Evolutionary conservation across 106 monocot species (phyloP), one percentile per base, ranked within the genome.

Genomic region (Ottelia alismoides): DNA sequence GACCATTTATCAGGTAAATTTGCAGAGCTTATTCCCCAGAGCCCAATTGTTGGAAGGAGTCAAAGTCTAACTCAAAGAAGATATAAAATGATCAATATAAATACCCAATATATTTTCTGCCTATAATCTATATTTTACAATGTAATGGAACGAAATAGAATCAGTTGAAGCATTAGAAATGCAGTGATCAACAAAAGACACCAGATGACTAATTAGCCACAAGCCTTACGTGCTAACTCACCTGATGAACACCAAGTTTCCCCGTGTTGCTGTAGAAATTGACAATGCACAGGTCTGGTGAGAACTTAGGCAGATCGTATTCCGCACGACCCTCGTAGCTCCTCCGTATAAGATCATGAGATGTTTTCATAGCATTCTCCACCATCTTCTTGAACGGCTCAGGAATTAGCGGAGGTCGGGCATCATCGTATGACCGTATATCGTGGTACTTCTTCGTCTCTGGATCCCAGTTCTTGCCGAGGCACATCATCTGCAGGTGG

Each of bases 401-500:
- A 19, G 87, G 82, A 30, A 82, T 75, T 65, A 52, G 28, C 2
- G 78, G 82, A 16, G 75, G 56, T 60, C 19, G 19, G 17, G 74
- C 82, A 60, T 65, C 72, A 78, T 87, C 82, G 45, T 52, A 12
- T 20, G 57, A 25, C 10, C 82, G 78, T 10, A 0, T 61, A 18
- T 60, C 54, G 28, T 65, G 69, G 55, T 87, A 87, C 19, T 20
- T 31, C 23, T 59, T 67, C 51, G 70, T 69, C 31, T 72, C 53
- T 20, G 82, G 87, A 61, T 88, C 72, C 82, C 87, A 88, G 55
- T 88, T 79, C 48, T 70, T 78, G n/a, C 87, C 87, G 22, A 88
- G 71, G 52, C 87, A 80, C 85, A 88, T 88, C 82, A 88, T 88
- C 12, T 57, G 58, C 52, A 88, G 25, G 57, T 67, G 51, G 56